Conservation (phyloP, 2,329 filamentous ascomycete species). For the Xylariaceae sp. region DNA sequence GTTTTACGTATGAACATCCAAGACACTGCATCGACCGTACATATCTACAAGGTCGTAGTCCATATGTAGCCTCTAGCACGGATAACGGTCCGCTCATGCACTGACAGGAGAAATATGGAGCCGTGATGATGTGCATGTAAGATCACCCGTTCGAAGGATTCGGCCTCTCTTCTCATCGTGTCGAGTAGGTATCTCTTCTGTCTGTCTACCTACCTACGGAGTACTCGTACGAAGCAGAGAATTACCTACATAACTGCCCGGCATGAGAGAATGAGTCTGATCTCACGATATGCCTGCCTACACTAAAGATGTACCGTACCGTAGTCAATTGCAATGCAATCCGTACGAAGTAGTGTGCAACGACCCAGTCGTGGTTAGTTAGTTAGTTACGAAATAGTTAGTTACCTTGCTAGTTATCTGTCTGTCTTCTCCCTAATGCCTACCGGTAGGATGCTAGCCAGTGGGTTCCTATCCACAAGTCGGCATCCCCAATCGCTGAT, state of each 20-base stretch:
- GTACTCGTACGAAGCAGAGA: neutral
- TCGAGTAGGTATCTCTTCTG: neutral
- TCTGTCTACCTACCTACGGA: neutral
- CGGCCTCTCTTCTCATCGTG: constrained; percentile 4
- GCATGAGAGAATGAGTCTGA: too few species aligned
- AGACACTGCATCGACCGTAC: neutral
- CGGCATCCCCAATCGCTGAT: neutral
- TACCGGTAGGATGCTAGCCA: neutral
- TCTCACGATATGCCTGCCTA: too few species aligned
- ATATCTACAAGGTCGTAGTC: neutral
- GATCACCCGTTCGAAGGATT: constrained; percentile 14
- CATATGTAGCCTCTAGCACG: constrained; percentile 12
- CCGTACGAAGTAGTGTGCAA: too few species aligned
- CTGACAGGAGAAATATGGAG: constrained; percentile 15
- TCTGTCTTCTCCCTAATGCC: too few species aligned
- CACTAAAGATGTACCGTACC: too few species aligned
- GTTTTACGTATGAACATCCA: neutral
- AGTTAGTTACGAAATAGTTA: too few species aligned
- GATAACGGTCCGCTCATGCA: constrained; percentile 27
- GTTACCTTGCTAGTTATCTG: too few species aligned
- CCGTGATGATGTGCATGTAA: constrained; percentile 20
- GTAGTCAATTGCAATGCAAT: too few species aligned
- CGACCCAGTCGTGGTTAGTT: too few species aligned
- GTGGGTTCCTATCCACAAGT: neutral
- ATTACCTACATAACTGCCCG: neutral